These are phyloP conservation scores for Fusarium praegraminearum DNA, from an alignment of 2,329 filamentous ascomycete species.

Conservation along the genomic window DNA sequence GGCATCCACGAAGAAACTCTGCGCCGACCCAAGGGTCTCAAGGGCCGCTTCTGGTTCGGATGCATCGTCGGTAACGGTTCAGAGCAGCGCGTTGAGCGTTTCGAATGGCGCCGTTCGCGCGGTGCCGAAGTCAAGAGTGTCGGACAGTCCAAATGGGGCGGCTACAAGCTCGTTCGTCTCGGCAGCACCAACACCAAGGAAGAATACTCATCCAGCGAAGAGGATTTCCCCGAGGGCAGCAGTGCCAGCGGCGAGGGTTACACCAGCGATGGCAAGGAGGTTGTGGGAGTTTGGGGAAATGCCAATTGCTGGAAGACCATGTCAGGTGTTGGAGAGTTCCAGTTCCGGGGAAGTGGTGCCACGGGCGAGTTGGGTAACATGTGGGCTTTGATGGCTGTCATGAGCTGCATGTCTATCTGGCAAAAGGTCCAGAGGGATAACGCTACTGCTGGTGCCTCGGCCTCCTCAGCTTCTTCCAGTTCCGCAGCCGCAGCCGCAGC, in stretches of 20 bases:
- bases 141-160: constrained; percentile 30
- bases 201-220: constrained; percentile 17
- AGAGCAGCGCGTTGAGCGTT: constrained; percentile 24
- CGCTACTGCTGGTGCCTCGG: constrained; percentile 8
- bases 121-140: constrained; percentile 40
- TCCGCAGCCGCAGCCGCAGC: not conserved
- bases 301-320: constrained; percentile 28
- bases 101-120: constrained; percentile 43
- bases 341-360: constrained; percentile 44
- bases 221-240: constrained; percentile 4
- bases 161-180: constrained; percentile 46
- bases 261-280: constrained; percentile 43
- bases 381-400: constrained; percentile 45
- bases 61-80: constrained; percentile 34
- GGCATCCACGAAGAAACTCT: constrained; percentile 27
- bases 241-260: constrained; percentile 28
- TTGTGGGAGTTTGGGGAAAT: constrained; percentile 43
- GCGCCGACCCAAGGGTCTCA: constrained; percentile 16
- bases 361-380: constrained; percentile 44
- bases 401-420: constrained; percentile 47
- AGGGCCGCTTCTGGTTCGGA: constrained; percentile 40
- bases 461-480: constrained; percentile 12
- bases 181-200: constrained; percentile 18
- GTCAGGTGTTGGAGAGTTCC: constrained; percentile 43
- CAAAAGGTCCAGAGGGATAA: constrained; percentile 26